Evolutionary conservation across 176 grass and related monocot species (phyloP).

Genomic region (Pontederia crassipes): DNA sequence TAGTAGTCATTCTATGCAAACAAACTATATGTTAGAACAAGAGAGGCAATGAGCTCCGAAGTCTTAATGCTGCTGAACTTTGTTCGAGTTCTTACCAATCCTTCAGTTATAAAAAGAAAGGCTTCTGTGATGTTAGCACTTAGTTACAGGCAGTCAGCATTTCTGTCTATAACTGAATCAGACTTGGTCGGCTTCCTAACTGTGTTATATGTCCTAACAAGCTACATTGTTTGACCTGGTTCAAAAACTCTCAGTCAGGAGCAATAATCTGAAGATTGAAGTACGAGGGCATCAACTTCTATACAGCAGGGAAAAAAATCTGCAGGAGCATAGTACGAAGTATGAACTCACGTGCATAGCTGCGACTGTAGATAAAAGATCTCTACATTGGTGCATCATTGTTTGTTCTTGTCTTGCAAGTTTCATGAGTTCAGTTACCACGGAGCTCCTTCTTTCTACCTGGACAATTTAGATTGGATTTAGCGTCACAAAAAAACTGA

Average conservation of each 20-base stretch:
- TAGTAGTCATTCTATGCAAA: no score
- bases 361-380: slow-evolving; percentile 67
- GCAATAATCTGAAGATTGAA: slow-evolving; percentile 2
- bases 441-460: slow-evolving; percentile 63
- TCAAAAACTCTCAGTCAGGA: slow-evolving; percentile 2
- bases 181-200: background rate
- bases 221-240: slow-evolving; percentile 84
- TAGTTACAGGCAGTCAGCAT: background rate
- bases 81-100: no score
- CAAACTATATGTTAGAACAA: no score
- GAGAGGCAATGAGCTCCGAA: no score
- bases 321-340: background rate
- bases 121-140: background rate
- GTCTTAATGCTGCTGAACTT: no score
- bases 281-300: background rate
- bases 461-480: slow-evolving; percentile 23
- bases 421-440: slow-evolving; percentile 81
- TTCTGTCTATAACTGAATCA: slow-evolving; percentile 7
- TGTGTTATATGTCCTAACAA: slow-evolving; percentile 50
- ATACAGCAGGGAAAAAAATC: background rate
- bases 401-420: slow-evolving; percentile 45
- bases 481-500: background rate
- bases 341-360: slow-evolving; percentile 60
- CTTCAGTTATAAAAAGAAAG: background rate
- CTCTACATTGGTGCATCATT: slow-evolving; percentile 78